These are phyloP conservation scores for Alternaria sp. DNA, from an alignment of 2,329 filamentous ascomycete species.

Conservation along the genomic window DNA sequence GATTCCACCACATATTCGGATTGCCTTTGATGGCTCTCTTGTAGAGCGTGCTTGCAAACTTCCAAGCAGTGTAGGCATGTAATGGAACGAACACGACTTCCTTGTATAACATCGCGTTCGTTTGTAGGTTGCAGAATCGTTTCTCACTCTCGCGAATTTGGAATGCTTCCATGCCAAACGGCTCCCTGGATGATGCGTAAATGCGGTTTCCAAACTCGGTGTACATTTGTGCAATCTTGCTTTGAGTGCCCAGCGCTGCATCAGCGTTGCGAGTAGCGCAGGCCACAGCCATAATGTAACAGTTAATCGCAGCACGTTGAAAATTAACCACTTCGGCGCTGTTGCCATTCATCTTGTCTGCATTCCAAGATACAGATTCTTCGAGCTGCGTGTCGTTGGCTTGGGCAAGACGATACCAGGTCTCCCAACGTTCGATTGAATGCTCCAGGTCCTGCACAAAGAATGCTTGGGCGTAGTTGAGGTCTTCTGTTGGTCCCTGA, in stretches of 20 bases:
- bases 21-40: slow-evolving; percentile 66
- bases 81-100: slow-evolving; percentile 66
- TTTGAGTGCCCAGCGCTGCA: slow-evolving; percentile 61
- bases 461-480: slow-evolving; percentile 82
- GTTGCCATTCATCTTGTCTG: slow-evolving; percentile 89
- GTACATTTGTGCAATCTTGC: slow-evolving; percentile 70
- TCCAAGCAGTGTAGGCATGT: slow-evolving; percentile 69
- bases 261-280: slow-evolving; percentile 67
- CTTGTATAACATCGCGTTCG: slow-evolving; percentile 61
- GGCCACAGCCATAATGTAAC: slow-evolving; percentile 73
- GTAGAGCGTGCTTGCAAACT: slow-evolving; percentile 69
- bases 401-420: slow-evolving; percentile 88
- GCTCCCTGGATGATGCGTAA: slow-evolving; percentile 73
- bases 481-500: slow-evolving; percentile 80
- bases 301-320: slow-evolving; percentile 84
- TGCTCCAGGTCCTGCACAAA: slow-evolving; percentile 84
- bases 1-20: slow-evolving; percentile 70
- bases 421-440: slow-evolving; percentile 83
- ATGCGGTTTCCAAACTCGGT: slow-evolving; percentile 73
- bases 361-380: slow-evolving; percentile 85
- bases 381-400: slow-evolving; percentile 89
- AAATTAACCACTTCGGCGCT: slow-evolving; percentile 75
- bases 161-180: slow-evolving; percentile 73
- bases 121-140: slow-evolving; percentile 66
- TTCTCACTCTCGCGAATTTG: slow-evolving; percentile 65